phyloP scores from a whole-genome alignment of 441 rosid species.

The Jatropha multifida region DNA sequence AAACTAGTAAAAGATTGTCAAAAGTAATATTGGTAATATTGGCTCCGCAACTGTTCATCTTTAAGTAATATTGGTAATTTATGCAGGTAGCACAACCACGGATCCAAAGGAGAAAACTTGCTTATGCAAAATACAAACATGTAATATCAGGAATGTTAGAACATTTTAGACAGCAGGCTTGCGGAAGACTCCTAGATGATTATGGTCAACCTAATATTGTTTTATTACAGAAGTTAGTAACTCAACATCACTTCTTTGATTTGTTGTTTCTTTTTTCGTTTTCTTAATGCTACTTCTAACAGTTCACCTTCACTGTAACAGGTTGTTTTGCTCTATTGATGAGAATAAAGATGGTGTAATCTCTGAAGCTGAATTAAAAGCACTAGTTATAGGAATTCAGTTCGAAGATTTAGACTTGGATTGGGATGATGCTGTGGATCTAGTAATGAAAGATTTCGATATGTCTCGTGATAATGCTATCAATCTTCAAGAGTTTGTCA shows the following conservation, averaged over 20 bases:
- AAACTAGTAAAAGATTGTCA: no score
- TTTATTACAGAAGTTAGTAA: constrained; percentile 46
- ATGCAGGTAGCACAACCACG: constrained; percentile 67
- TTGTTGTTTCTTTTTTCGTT: constrained; percentile 4
- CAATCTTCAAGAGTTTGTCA: constrained; percentile 45
- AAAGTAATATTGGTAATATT: no score
- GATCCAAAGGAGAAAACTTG: constrained; percentile 63
- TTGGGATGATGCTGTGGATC: constrained; percentile 56
- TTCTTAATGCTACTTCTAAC: neutral
- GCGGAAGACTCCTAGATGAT: constrained; percentile 59
- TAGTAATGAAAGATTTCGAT: constrained; percentile 65
- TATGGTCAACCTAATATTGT: constrained; percentile 53
- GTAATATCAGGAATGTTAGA: constrained; percentile 61
- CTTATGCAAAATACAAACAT: constrained; percentile 54
- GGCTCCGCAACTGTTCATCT: constrained; percentile 7
- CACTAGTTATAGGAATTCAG: constrained; percentile 68
- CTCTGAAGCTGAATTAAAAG: constrained; percentile 64
- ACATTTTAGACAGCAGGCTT: constrained; percentile 54
- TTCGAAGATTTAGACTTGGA: constrained; percentile 74
- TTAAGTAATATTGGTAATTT: neutral
- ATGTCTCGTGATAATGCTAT: constrained; percentile 42
- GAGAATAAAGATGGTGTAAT: constrained; percentile 51
- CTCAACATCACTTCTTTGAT: neutral
- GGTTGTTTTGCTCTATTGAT: constrained; percentile 69
- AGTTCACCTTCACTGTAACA: constrained; percentile 27